Conservation (phyloP, 2,329 filamentous ascomycete genomes). For the Hypoxylon sp. region DNA sequence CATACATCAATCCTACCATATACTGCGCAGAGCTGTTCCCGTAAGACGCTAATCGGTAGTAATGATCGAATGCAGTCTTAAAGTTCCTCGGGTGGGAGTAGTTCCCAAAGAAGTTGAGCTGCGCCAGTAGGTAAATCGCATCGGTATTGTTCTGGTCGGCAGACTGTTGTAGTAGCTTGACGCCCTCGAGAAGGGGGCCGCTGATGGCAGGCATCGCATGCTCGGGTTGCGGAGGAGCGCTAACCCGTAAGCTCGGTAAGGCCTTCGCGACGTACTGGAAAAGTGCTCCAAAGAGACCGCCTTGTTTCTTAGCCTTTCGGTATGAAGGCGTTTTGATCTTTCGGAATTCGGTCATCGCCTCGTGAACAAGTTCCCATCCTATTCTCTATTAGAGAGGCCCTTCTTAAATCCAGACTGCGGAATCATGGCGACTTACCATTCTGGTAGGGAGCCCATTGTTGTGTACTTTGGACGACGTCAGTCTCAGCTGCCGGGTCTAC, state of each 20-base stretch:
- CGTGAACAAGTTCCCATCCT: conserved; percentile 69
- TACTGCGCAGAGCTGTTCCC: conserved; percentile 95
- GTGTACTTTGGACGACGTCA: conserved; percentile 47
- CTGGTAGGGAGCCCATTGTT: conserved; percentile 55
- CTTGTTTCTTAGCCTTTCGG: conserved; percentile 61
- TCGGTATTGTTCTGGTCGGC: conserved; percentile 77
- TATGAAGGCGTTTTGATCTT: conserved; percentile 64
- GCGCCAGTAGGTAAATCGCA: conserved; percentile 88
- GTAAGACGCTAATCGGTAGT: conserved; percentile 80
- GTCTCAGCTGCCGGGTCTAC: conserved; percentile 48
- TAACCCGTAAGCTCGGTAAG: conserved; percentile 66
- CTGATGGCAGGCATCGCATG: conserved; percentile 56
- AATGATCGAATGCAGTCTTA: conserved; percentile 82
- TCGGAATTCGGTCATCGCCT: conserved; percentile 65
- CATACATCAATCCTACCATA: conserved; percentile 96
- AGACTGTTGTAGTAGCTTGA: conserved; percentile 67
- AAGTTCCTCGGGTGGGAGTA: conserved; percentile 90
- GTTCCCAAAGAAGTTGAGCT: conserved; percentile 98
- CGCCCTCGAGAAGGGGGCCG: conserved; percentile 65
- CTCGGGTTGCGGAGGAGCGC: conserved; percentile 61
- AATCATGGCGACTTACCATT: conserved; percentile 48
- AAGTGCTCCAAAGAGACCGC: conserved; percentile 61
- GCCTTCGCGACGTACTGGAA: conserved; percentile 64
- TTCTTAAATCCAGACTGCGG: background rate
- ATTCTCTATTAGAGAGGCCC: conserved; percentile 30